These are phyloP conservation scores for Alternaria ventricosa DNA, from an alignment of 2,329 filamentous ascomycete genomes.

Conservation along the genomic window DNA sequence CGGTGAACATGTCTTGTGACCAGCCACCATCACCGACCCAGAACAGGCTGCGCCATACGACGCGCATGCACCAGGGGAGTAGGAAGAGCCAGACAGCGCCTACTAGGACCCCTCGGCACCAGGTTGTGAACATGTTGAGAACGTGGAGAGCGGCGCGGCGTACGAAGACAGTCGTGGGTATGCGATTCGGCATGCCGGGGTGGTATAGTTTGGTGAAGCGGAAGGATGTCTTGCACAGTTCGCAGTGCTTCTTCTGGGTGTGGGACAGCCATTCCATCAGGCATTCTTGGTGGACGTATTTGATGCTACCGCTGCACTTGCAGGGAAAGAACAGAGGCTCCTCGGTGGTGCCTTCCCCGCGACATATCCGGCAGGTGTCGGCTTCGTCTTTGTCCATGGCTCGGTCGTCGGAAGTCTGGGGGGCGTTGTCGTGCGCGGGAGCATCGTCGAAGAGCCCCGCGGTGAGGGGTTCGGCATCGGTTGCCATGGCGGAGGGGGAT, in stretches of 20 bases:
- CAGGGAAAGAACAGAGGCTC: slow-evolving; percentile 97
- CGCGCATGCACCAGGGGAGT: slow-evolving; percentile 88
- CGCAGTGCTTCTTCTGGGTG: slow-evolving; percentile 99
- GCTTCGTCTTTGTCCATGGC: slow-evolving; percentile 57
- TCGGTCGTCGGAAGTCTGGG: slow-evolving; percentile 49
- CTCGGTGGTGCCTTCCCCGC: slow-evolving; percentile 79
- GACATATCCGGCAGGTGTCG: slow-evolving; percentile 96
- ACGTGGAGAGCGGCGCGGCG: slow-evolving; percentile 78
- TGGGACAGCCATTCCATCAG: slow-evolving; percentile 99
- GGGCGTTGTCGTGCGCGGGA: slow-evolving; percentile 5
- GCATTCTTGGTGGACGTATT: slow-evolving; percentile 97
- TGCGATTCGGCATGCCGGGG: slow-evolving; percentile 84
- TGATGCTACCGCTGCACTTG: slow-evolving; percentile 99
- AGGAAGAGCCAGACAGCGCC: slow-evolving; percentile 85
- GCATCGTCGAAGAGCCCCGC: slow-evolving; percentile 20
- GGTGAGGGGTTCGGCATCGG: slow-evolving; percentile 20
- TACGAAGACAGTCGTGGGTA: slow-evolving; percentile 82
- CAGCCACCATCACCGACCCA: slow-evolving; percentile 87
- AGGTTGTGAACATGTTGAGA: slow-evolving; percentile 73
- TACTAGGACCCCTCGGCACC: slow-evolving; percentile 80
- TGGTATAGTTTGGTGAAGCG: slow-evolving; percentile 98
- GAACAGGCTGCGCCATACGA: slow-evolving; percentile 91
- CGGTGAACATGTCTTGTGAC: slow-evolving; percentile 53
- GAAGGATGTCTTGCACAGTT: slow-evolving; percentile 98
- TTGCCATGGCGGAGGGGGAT: slow-evolving; percentile 27